Base-by-base conservation (phyloP, 2,329 filamentous ascomycete species). In the Bipolaris cookei region DNA sequence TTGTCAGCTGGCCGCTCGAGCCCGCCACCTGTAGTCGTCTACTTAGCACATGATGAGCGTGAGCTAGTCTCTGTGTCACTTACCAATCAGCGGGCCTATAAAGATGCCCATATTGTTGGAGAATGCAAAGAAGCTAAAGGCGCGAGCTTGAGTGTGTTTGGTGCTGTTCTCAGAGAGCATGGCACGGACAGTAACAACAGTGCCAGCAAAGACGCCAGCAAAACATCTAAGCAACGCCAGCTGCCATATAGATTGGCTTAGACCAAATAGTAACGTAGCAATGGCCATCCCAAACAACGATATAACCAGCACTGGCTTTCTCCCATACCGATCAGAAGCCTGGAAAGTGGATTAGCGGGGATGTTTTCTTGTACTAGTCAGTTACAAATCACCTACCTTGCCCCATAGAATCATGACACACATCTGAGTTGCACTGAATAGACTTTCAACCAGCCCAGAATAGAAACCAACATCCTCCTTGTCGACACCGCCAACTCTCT, bases 81-180 rank as follows among this genome's bases (percentile, higher is more conserved):
- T 59, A 78, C 78, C 80, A 18, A 92, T 69, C 7, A 91, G 67
- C 2, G 90, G 89, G 0, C 90, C 91, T 1, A 91, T 28, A 56
- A 91, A 86, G 42, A 94, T 86, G 3, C 91, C 91, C 7, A 93
- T 20, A 63, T 94, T 94, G 4, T 86, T 86, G 0, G 84, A 81
- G 69, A 94, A 91, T 8, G 90, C 89, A 70, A 93, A 93, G 80
- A 86, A 90, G 68, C 88, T 88, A 69, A 93, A 95, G 0, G 88
- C 86, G 25, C 82, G 79, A 0, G 90, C 90, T 75, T 93, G 90
- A 0, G 88, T 92, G 60, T 84, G 82, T 4, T 83, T 77, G 0
- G 88, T 90, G 72, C 86, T 89, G 64, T 88, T 86, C 75, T 95
- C 91, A 16, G 85, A 84, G 28, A 94, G 81, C 88, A 94, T 92